Percentiles rank a stretch among this genome's conserved stretches.
Evolutionary conservation across 106 monocot species (phyloP).

Genomic region (Hemerocallis citrina): DNA sequence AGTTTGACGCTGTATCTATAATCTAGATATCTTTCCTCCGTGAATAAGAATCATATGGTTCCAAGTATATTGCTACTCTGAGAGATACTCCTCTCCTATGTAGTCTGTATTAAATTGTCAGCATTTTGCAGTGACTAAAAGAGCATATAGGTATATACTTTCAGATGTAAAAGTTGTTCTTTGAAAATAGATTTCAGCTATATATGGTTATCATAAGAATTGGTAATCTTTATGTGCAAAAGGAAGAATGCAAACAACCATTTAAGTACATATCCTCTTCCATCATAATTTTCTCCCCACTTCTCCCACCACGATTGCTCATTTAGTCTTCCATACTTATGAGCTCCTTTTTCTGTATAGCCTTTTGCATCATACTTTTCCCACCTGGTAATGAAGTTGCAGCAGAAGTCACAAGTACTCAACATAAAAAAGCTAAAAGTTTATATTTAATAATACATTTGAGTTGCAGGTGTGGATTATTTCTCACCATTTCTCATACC

Average conservation of each 20-base stretch:
- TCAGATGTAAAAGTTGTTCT: neutral
- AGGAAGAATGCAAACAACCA: slow-evolving; percentile 36
- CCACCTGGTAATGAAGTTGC: slow-evolving; percentile 45
- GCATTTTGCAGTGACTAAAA: neutral
- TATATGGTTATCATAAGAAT: neutral
- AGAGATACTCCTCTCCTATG: neutral
- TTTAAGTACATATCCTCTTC: slow-evolving; percentile 91
- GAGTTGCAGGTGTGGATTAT: neutral
- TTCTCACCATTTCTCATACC: slow-evolving; percentile 96
- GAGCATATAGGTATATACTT: neutral
- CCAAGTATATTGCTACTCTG: neutral
- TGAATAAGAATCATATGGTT: neutral
- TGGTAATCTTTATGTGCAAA: neutral
- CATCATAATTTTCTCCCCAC: slow-evolving; percentile 98
- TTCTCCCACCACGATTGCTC: slow-evolving; percentile 99
- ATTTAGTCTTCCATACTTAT: slow-evolving; percentile 89
- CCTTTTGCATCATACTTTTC: slow-evolving; percentile 99
- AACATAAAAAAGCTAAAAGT: neutral
- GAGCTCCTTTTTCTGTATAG: slow-evolving; percentile 87
- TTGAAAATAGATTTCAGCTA: neutral
- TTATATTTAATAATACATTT: neutral
- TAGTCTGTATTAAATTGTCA: neutral
- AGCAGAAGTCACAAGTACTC: neutral
- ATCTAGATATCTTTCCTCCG: neutral
- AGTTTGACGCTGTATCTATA: neutral